Conservation (phyloP, 345 rosid species). For the Corchorus capsularis region DNA sequence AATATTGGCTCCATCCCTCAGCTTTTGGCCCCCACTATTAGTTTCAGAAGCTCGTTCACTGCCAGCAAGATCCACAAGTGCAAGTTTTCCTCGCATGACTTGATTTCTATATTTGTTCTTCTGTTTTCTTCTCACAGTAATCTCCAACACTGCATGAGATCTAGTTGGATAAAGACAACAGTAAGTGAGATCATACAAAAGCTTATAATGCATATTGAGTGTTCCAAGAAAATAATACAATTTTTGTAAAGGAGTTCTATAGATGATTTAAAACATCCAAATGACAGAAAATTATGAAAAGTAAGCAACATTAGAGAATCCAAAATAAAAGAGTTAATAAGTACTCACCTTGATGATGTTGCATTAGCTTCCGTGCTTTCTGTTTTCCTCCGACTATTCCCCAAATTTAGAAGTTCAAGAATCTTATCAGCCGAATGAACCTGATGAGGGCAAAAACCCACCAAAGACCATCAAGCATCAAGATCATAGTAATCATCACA, state of each 20-base stretch:
- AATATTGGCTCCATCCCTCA: constrained; percentile 95
- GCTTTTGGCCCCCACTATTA: constrained; percentile 85
- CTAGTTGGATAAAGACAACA: constrained; percentile 40
- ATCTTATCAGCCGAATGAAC: constrained; percentile 88
- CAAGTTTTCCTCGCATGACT: constrained; percentile 83
- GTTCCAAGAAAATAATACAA: background rate
- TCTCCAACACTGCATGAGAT: constrained; percentile 94
- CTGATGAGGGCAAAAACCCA: constrained; percentile 40
- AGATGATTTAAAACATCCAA: background rate
- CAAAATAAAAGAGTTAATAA: background rate
- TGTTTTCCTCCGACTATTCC: constrained; percentile 89
- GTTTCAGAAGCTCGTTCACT: constrained; percentile 98
- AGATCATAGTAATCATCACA: background rate
- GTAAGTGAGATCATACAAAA: constrained; percentile 10
- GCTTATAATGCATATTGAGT: background rate
- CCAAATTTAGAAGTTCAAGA: constrained; percentile 88
- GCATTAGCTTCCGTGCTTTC: constrained; percentile 91
- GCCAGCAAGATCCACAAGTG: constrained; percentile 99
- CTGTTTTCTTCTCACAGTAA: constrained; percentile 74
- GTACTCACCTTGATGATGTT: constrained; percentile 81
- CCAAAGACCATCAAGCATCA: constrained; percentile 14
- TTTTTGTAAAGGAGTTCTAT: background rate
- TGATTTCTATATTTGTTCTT: constrained; percentile 71
- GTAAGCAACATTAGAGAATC: background rate
- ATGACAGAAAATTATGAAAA: constrained; percentile 3